Percentiles rank a stretch among this genome's conserved stretches.
Conservation (phyloP, 2,329 filamentous ascomycete genomes). For the Microcera coccophila region DNA sequence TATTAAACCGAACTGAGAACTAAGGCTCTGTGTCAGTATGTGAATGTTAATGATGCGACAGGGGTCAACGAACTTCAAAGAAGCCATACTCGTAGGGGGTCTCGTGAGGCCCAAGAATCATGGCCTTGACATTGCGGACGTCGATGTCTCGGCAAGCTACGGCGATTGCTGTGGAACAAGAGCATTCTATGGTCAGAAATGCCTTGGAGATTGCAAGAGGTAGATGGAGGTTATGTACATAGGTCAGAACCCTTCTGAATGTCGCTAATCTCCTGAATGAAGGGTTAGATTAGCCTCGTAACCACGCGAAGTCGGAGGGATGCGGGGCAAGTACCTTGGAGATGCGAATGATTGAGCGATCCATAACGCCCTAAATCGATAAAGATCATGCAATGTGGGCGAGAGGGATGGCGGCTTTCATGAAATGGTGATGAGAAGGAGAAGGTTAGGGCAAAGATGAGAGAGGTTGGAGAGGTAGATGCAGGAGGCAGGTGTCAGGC, state of each 20-base stretch:
- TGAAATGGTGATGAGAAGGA: too few relatives aligned
- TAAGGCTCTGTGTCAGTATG: conserved; percentile 33
- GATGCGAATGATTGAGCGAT: conserved; percentile 85
- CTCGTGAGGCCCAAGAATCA: conserved; percentile 89
- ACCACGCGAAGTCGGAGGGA: conserved; percentile 13
- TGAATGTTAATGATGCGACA: too few relatives aligned
- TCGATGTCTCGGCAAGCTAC: conserved; percentile 85
- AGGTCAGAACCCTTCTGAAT: conserved; percentile 81
- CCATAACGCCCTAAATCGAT: conserved; percentile 36
- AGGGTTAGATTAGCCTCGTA: conserved; percentile 7
- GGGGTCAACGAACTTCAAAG: conserved; percentile 68
- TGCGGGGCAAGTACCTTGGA: conserved; percentile 58
- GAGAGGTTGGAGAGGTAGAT: too few relatives aligned
- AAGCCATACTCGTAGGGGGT: conserved; percentile 97
- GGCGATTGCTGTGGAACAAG: conserved; percentile 62
- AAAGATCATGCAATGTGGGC: too few relatives aligned
- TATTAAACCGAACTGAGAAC: conserved; percentile 74
- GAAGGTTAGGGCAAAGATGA: too few relatives aligned
- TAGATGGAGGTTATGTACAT: conserved; percentile 52
- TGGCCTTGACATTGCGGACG: conserved; percentile 78
- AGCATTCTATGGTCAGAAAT: not conserved
- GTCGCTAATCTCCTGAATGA: conserved; percentile 70
- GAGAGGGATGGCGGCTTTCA: too few relatives aligned
- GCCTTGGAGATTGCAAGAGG: not conserved
- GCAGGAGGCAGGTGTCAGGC: too few relatives aligned